These are phyloP conservation scores for Psidium guajava DNA, from an alignment of 345 rosid species.

Conservation along the genomic window DNA sequence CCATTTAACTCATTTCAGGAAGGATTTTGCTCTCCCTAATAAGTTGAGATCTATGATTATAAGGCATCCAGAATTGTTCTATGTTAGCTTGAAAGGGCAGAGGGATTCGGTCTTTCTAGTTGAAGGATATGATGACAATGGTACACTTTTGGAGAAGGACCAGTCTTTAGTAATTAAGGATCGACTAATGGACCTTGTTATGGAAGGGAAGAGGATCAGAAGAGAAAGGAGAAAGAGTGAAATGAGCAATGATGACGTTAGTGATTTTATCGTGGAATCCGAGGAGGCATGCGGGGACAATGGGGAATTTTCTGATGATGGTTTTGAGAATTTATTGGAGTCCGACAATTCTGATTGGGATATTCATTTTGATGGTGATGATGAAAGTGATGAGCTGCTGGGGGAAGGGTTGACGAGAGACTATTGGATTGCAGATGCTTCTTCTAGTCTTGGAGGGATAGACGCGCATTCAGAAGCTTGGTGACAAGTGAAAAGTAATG, in stretches of 20 bases:
- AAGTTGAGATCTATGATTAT: conserved; percentile 60
- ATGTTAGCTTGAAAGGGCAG: conserved; percentile 66
- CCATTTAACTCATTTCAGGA: conserved; percentile 83
- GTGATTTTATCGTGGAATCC: conserved; percentile 2
- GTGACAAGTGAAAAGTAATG: conserved; percentile 15
- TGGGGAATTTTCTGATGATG: conserved; percentile 46
- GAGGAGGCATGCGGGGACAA: conserved; percentile 1
- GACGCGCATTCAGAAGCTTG: conserved; percentile 28
- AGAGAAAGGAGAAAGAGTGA: conserved; percentile 37
- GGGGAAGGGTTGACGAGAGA: conserved; percentile 13
- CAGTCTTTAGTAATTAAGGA: conserved; percentile 35
- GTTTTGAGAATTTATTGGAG: conserved; percentile 64
- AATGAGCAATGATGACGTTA: not conserved
- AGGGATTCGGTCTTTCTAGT: conserved; percentile 72
- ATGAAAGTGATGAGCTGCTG: not conserved
- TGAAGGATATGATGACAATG: conserved; percentile 60
- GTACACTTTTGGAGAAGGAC: conserved; percentile 52
- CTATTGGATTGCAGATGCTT: conserved; percentile 44
- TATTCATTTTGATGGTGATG: conserved; percentile 13
- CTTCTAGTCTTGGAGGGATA: conserved; percentile 3
- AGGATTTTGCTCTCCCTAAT: conserved; percentile 63
- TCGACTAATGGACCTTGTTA: conserved; percentile 44
- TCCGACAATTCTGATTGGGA: conserved; percentile 44
- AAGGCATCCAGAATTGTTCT: conserved; percentile 84
- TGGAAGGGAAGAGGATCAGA: conserved; percentile 60